phyloP scores from a whole-genome alignment of 495 filamentous ascomycete genomes.

The Trichoderma virens region DNA sequence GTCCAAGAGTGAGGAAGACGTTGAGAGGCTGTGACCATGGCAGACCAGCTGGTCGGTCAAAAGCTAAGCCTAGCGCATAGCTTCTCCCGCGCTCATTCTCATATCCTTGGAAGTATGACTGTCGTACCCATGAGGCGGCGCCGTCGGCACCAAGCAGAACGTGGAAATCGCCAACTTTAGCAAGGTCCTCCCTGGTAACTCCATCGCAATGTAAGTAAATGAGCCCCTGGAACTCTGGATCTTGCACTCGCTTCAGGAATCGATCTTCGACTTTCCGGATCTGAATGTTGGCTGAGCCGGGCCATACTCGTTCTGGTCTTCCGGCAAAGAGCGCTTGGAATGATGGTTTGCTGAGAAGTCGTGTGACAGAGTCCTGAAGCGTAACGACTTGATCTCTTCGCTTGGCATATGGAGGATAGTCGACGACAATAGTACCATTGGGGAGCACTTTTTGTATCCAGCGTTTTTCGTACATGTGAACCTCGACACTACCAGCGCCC shows the following conservation, averaged over 20 bases:
- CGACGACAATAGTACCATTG: conserved; percentile 11
- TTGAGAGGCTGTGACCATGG: conserved; percentile 34
- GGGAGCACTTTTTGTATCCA: conserved; percentile 17
- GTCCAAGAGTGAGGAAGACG: conserved; percentile 32
- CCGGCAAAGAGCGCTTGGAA: conserved; percentile 25
- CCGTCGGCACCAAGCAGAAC: conserved; percentile 31
- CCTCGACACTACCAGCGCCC: conserved; percentile 23
- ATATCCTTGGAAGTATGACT: conserved; percentile 29
- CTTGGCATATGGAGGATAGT: conserved; percentile 22
- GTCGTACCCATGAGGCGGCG: conserved; percentile 28
- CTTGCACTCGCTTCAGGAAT: conserved; percentile 28
- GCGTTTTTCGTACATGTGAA: conserved; percentile 27
- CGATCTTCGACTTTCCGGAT: conserved; percentile 35
- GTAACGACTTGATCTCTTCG: conserved; percentile 29
- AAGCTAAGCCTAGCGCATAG: conserved; percentile 30
- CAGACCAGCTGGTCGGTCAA: conserved; percentile 27
- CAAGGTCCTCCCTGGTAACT: conserved; percentile 23
- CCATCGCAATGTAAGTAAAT: conserved; percentile 30
- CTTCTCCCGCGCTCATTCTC: conserved; percentile 31
- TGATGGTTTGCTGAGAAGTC: conserved; percentile 20
- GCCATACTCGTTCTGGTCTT: conserved; percentile 26
- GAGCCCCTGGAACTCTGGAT: conserved; percentile 23
- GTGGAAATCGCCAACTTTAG: conserved; percentile 31
- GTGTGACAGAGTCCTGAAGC: conserved; percentile 27
- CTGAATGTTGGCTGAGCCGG: conserved; percentile 29